Conservation (phyloP, 768 basidiomycete genomes). For the Leccinum variicolor region DNA sequence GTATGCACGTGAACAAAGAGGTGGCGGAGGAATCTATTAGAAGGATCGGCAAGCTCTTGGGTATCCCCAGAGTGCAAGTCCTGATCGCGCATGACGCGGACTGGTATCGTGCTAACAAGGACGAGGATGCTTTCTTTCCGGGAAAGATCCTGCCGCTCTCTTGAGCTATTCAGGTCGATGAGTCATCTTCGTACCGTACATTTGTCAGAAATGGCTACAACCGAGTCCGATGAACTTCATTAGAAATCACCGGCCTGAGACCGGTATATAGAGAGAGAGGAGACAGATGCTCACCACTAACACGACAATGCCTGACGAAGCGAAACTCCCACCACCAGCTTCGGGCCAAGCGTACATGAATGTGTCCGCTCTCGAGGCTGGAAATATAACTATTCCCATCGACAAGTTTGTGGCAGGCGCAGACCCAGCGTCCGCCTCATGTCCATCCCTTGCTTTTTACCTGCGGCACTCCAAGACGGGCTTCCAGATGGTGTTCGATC, state of each 20-base stretch:
- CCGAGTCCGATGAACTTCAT: too few relatives aligned
- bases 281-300: not conserved
- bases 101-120: not conserved
- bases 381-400: constrained; percentile 38
- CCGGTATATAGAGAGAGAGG: too few relatives aligned
- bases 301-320: constrained; percentile 1
- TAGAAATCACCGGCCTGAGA: not conserved
- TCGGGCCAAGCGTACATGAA: constrained; percentile 47
- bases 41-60: not conserved
- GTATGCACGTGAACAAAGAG: constrained; percentile 45
- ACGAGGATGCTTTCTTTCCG: not conserved
- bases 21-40: not conserved
- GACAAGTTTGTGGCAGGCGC: constrained; percentile 37
- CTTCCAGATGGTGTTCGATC: constrained; percentile 49
- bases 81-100: not conserved
- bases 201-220: not conserved
- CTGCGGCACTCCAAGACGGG: constrained; percentile 44
- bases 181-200: not conserved
- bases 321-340: constrained; percentile 10
- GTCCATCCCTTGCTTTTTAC: constrained; percentile 52
- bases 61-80: not conserved
- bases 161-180: not conserved
- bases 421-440: constrained; percentile 22
- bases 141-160: not conserved
- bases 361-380: constrained; percentile 56